Conservation (phyloP, 345 rosid genomes). For the Ceriops zippeliana region DNA sequence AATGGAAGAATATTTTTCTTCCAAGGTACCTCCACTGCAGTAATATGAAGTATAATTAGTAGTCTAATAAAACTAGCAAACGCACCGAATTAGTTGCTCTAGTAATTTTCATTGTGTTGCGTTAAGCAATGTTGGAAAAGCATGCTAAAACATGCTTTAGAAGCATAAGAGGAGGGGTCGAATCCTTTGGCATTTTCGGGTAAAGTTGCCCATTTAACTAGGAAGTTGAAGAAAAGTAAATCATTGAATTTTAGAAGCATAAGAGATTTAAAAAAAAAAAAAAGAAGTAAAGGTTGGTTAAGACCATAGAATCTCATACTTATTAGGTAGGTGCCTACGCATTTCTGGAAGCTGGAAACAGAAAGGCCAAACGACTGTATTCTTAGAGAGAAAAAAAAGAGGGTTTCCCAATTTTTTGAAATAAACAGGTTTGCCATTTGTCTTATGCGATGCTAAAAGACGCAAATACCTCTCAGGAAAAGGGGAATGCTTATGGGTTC, state of each 20-base stretch:
- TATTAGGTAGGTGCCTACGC: conserved; percentile 16
- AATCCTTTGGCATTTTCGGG: no score
- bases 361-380: neutral
- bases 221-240: neutral
- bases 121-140: no score
- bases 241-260: neutral
- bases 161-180: no score
- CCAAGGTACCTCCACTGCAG: no score
- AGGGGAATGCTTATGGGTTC: conserved; percentile 5
- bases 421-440: conserved; percentile 17
- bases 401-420: conserved; percentile 13
- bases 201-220: neutral
- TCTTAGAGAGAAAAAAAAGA: neutral
- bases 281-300: neutral
- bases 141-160: no score
- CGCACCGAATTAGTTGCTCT: no score
- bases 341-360: neutral
- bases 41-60: no score
- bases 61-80: no score
- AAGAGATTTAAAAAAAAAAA: neutral
- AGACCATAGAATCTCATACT: conserved; percentile 20
- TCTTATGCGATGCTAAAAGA: neutral
- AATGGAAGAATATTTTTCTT: no score
- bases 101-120: no score
- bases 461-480: conserved; percentile 11